Conservation (phyloP, 306 rosid species). For the Cicer chorassanicum region DNA sequence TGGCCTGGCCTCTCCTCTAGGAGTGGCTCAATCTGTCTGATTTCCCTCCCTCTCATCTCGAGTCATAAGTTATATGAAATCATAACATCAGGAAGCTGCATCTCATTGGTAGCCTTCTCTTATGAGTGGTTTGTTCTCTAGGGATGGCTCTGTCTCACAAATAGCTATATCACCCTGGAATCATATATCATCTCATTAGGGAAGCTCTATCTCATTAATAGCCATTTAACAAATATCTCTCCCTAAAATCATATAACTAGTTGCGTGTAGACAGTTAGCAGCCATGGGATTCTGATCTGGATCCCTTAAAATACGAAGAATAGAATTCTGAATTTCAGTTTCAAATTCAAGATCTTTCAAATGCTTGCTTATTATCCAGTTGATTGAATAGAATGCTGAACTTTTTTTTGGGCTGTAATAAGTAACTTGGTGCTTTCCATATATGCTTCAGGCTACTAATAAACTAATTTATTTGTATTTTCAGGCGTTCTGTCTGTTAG, state of each 20-base stretch:
- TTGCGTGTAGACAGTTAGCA: not conserved
- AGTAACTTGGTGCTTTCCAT: slow-evolving; percentile 9
- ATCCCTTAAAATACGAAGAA: not conserved
- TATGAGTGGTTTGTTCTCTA: not conserved
- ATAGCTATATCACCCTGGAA: slow-evolving; percentile 3
- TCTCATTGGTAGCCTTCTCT: not conserved
- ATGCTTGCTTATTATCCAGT: not conserved
- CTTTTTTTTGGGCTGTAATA: not conserved
- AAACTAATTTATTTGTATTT: slow-evolving; percentile 44
- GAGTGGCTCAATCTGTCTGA: not conserved
- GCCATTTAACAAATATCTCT: slow-evolving; percentile 1
- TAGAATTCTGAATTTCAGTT: slow-evolving; percentile 12
- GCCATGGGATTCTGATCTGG: not conserved
- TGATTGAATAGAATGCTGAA: not conserved
- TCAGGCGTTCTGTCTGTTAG: slow-evolving; percentile 69
- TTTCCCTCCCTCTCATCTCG: not conserved
- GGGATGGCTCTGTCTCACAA: not conserved
- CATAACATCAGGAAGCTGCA: not conserved
- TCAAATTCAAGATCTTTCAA: slow-evolving; percentile 8
- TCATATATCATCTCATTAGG: slow-evolving; percentile 5
- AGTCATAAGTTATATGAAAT: not conserved
- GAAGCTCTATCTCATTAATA: not conserved
- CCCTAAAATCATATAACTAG: slow-evolving; percentile 16
- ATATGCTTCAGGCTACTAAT: slow-evolving; percentile 38
- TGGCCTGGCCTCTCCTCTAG: not conserved